Evolutionary conservation across 352 stramenopile genomes (phyloP).

Genomic region (Phytophthora hibernalis): DNA sequence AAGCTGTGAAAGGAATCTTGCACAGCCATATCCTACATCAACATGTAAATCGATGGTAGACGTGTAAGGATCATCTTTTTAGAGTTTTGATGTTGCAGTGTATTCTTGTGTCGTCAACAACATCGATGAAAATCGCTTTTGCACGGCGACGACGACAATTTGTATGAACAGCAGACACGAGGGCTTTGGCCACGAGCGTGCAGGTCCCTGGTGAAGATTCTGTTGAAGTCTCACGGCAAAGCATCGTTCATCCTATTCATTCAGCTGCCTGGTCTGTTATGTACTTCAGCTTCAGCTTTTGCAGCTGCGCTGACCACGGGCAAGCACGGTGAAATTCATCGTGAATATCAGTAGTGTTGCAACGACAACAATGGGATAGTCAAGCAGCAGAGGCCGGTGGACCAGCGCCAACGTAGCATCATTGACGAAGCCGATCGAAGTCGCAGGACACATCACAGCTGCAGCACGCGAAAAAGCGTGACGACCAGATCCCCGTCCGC

Average conservation of each 20-base stretch:
- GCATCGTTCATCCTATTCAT: background rate
- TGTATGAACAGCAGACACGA: no score
- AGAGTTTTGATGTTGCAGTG: no score
- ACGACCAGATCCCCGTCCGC: background rate
- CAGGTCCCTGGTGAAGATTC: background rate
- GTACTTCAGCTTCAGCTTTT: background rate
- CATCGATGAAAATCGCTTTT: no score
- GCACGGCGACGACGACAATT: no score
- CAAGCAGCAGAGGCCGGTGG: background rate
- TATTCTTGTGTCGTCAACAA: no score
- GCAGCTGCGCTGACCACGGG: constrained; percentile 2
- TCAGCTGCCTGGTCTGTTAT: constrained; percentile 5
- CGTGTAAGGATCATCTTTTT: no score
- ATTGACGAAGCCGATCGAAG: background rate
- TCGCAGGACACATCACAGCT: background rate
- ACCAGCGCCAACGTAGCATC: background rate
- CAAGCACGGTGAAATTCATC: no score
- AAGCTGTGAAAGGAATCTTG: background rate
- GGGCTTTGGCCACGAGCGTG: no score
- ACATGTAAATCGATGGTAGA: no score
- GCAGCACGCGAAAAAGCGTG: background rate
- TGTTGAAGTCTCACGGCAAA: background rate
- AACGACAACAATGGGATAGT: constrained; percentile 7
- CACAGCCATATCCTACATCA: no score
- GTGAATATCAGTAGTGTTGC: background rate